phyloP scores from a whole-genome alignment of 2,329 filamentous ascomycete species.

The Pseudocercospora pini-densiflorae region DNA sequence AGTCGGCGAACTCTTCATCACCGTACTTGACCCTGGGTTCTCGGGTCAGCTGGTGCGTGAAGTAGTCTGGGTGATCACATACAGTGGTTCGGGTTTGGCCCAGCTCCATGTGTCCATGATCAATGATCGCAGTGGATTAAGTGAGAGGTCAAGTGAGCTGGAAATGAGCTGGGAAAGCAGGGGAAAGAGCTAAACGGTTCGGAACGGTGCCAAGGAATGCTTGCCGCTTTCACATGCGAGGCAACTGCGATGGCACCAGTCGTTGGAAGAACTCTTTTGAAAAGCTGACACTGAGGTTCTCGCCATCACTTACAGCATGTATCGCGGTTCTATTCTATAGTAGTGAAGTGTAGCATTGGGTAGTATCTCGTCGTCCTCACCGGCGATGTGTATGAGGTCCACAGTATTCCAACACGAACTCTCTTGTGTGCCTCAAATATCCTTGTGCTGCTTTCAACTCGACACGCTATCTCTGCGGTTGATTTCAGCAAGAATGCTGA shows the following conservation, averaged over 20 bases:
- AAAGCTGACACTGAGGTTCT: neutral
- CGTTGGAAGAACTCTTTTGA: neutral
- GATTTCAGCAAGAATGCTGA: too few species aligned
- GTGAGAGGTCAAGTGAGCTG: too few species aligned
- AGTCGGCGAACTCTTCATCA: slow-evolving; percentile 15
- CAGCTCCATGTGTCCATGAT: too few species aligned
- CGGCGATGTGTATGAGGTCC: neutral
- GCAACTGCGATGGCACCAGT: neutral
- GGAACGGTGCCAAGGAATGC: neutral
- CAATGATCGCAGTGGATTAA: too few species aligned
- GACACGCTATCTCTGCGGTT: too few species aligned
- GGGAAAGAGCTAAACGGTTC: too few species aligned
- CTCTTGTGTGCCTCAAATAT: too few species aligned
- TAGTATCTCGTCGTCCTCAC: too few species aligned
- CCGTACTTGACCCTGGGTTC: neutral
- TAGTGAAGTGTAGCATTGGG: neutral
- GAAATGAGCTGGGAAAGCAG: too few species aligned
- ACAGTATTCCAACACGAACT: neutral
- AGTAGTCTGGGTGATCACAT: neutral
- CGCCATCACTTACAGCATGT: neutral
- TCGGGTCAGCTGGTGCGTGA: too few species aligned
- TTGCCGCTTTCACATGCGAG: neutral
- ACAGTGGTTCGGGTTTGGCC: neutral
- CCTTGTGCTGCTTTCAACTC: too few species aligned
- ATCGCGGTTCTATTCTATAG: neutral